A percentile compares a stretch with the other conserved stretches of the same genome.
These are phyloP conservation scores for Penicillium mononematosum DNA, from an alignment of 495 filamentous ascomycete species.

Conservation along the genomic window DNA sequence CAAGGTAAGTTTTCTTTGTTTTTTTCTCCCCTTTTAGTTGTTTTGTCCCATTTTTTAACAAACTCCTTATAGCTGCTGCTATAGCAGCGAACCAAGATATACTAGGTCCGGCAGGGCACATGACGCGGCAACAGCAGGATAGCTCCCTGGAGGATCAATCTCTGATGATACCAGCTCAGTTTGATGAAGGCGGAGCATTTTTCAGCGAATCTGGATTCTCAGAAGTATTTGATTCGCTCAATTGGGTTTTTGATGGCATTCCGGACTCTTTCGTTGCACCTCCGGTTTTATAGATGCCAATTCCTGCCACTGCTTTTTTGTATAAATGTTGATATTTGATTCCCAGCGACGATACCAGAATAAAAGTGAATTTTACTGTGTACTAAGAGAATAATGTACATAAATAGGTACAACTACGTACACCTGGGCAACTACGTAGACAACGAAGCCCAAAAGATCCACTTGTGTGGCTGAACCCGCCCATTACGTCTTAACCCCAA, in stretches of 20 bases:
- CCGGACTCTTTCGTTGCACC: slow-evolving; percentile 45
- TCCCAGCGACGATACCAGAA: slow-evolving; percentile 27
- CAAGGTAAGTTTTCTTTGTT: slow-evolving; percentile 32
- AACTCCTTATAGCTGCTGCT: slow-evolving; percentile 18
- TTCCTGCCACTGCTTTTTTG: slow-evolving; percentile 5
- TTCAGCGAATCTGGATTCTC: slow-evolving; percentile 49
- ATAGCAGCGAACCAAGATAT: slow-evolving; percentile 33
- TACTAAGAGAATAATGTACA: not conserved
- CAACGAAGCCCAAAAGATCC: slow-evolving; percentile 2
- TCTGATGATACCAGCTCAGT: slow-evolving; percentile 41
- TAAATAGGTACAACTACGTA: not conserved
- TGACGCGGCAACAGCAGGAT: slow-evolving; percentile 32
- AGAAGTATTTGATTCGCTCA: slow-evolving; percentile 48
- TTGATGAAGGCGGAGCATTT: slow-evolving; percentile 44
- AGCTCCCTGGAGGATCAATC: slow-evolving; percentile 35
- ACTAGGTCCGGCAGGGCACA: slow-evolving; percentile 26
- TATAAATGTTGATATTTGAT: slow-evolving; percentile 17
- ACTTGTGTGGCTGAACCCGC: slow-evolving; percentile 6
- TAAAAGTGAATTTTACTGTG: slow-evolving; percentile 19
- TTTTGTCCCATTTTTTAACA: slow-evolving; percentile 12
- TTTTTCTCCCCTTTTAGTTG: not conserved
- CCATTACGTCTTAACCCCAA: not conserved
- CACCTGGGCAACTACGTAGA: too few relatives aligned
- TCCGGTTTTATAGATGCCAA: slow-evolving; percentile 33
- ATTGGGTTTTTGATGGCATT: slow-evolving; percentile 51